Percentiles rank a stretch among this genome's conserved stretches.
Evolutionary conservation across 192 early-diverging fungal genomes (phyloP).

Genomic region (Mortierella alpina): DNA sequence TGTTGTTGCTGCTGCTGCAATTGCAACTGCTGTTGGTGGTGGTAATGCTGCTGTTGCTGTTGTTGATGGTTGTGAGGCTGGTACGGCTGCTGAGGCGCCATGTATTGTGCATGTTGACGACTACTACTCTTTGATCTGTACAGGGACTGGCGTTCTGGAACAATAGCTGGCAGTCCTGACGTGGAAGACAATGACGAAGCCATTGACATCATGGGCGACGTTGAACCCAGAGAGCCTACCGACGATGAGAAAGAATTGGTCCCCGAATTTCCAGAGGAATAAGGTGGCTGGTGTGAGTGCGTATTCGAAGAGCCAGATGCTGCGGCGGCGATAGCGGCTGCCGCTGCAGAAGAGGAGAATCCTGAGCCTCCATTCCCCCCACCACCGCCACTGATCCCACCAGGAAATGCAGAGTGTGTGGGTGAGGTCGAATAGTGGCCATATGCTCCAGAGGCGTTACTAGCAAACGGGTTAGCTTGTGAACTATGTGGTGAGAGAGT

Average conservation of each 20-base stretch:
- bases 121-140: conserved; percentile 52
- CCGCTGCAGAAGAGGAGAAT: conserved; percentile 21
- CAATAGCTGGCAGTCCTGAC: conserved; percentile 45
- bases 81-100: conserved; percentile 7
- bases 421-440: conserved; percentile 37
- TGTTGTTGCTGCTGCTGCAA: background rate
- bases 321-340: conserved; percentile 13
- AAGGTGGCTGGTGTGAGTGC: conserved; percentile 10
- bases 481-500: conserved; percentile 29
- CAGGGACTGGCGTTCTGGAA: conserved; percentile 45
- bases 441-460: conserved; percentile 7
- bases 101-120: conserved; percentile 36
- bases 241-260: conserved; percentile 45
- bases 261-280: conserved; percentile 36
- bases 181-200: conserved; percentile 44
- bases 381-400: conserved; percentile 10
- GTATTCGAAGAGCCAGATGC: conserved; percentile 7
- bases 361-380: conserved; percentile 11
- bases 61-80: conserved; percentile 21
- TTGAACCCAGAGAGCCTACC: conserved; percentile 39
- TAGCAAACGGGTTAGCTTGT: conserved; percentile 11
- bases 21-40: conserved; percentile 13
- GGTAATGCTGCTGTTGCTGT: conserved; percentile 9
- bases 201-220: conserved; percentile 50
- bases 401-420: conserved; percentile 31